phyloP scores from a whole-genome alignment of 192 early-diverging fungal genomes.

The Gryganskiella cystojenkinii region DNA sequence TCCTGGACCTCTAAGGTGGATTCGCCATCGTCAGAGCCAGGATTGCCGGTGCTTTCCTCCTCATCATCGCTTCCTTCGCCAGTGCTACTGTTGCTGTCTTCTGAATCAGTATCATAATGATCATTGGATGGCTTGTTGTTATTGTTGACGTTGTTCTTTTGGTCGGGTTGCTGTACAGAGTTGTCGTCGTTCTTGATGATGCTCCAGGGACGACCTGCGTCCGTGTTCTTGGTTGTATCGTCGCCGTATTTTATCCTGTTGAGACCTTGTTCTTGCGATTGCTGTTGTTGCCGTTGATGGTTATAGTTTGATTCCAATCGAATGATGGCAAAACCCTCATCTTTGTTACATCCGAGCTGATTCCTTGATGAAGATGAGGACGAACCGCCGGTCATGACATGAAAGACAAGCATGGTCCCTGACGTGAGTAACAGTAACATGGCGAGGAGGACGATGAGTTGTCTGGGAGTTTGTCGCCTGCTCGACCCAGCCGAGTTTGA shows the following conservation, averaged over 20 bases:
- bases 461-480: conserved; percentile 17
- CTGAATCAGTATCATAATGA: neutral
- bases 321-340: conserved; percentile 43
- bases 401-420: conserved; percentile 45
- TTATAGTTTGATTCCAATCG: conserved; percentile 28
- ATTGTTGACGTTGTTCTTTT: neutral
- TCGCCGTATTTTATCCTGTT: neutral
- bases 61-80: too few species aligned
- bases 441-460: conserved; percentile 31
- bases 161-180: neutral
- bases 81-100: too few species aligned
- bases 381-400: conserved; percentile 9
- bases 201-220: conserved; percentile 29
- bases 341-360: conserved; percentile 23
- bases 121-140: neutral
- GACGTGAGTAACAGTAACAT: conserved; percentile 35
- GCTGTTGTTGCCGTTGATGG: conserved; percentile 15
- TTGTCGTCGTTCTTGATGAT: conserved; percentile 15
- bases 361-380: conserved; percentile 5
- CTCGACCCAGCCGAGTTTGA: conserved; percentile 4
- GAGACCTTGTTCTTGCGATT: neutral
- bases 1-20: neutral
- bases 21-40: too few species aligned
- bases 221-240: neutral
- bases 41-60: too few species aligned